phyloP scores from a whole-genome alignment of 1,139 yeast species.

The Eremothecium cymbalariae region DNA sequence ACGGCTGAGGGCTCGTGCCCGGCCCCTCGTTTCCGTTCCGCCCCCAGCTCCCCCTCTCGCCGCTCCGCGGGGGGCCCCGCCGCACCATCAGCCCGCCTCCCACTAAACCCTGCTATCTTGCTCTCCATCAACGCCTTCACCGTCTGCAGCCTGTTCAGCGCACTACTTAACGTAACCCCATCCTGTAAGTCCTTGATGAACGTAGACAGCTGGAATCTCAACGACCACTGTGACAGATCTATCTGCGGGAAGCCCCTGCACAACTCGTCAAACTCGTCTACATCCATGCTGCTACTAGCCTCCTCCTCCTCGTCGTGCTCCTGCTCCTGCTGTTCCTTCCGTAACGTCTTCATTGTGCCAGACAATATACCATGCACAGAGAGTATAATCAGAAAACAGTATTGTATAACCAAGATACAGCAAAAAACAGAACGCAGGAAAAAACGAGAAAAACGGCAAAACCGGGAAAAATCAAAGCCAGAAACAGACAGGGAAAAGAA shows the following conservation, averaged over 20 bases:
- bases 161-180: constrained; percentile 46
- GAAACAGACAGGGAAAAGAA: too few species aligned
- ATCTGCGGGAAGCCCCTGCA: constrained; percentile 9
- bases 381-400: too few species aligned
- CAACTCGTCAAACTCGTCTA: constrained; percentile 2
- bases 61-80: background rate
- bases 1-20: constrained; percentile 16
- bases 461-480: too few species aligned
- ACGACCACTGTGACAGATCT: constrained; percentile 9
- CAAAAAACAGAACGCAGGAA: too few species aligned
- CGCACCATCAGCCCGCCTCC: background rate
- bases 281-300: background rate
- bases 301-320: background rate
- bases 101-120: background rate
- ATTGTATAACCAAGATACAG: too few species aligned
- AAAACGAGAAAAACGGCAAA: too few species aligned
- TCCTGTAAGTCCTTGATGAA: constrained; percentile 44
- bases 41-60: background rate
- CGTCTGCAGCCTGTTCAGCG: constrained; percentile 51
- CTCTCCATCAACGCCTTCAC: constrained; percentile 34
- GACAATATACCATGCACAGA: background rate
- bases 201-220: constrained; percentile 38
- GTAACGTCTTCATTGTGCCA: background rate
- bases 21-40: constrained; percentile 3
- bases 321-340: background rate